Evolutionary conservation across 768 basidiomycete species (phyloP), one percentile per base, ranked within the genome.

Genomic region (Suillus tomentosus): DNA sequence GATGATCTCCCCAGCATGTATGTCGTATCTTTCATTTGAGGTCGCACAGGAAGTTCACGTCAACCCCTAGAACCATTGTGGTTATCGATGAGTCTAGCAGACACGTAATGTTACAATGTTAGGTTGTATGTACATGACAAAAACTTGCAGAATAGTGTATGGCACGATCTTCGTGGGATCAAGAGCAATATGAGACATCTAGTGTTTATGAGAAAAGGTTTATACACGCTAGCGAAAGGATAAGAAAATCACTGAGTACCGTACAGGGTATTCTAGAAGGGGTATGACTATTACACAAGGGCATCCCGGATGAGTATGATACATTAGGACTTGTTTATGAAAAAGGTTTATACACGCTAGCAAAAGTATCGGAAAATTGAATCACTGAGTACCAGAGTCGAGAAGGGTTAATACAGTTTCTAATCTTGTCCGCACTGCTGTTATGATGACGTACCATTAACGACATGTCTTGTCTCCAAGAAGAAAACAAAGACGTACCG

Each of bases 1-100:
- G 15, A 65, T 62, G 36, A 60, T 72, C 22, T 75, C 74, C 0
- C 74, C 75, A 0, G 65, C 75, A 7, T 66, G 73, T 75, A 50
- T 15, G 65, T 31, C 31, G 1, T 65, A 17, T 62, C 64, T 7
- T 40, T 42, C 24, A 42, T 42, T 19, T 42, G 57, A 58, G 40
- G 17, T 58, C 24, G 17, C 24, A 42, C 22, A 31, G 6, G 6
- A 31, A 13, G 14, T 11, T 58, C 10, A 57, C 10, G n/a, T 31
- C n/a, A 11, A 11, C 27, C 24, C n/a, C 15, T 24, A 57, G 37
- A 57, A 13, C 24, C 56, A 1, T n/a, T 40, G 10, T 9, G 8
- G 8, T 14, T 36, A 1, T 57, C 40, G 37, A 14, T 57, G 24
- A 24, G 15, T 24, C 15, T 57, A 39, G 39, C 56, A 57, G 39